Base-by-base conservation (phyloP, 2,329 filamentous ascomycete species). In the Thielaviopsis ethacetica region DNA sequence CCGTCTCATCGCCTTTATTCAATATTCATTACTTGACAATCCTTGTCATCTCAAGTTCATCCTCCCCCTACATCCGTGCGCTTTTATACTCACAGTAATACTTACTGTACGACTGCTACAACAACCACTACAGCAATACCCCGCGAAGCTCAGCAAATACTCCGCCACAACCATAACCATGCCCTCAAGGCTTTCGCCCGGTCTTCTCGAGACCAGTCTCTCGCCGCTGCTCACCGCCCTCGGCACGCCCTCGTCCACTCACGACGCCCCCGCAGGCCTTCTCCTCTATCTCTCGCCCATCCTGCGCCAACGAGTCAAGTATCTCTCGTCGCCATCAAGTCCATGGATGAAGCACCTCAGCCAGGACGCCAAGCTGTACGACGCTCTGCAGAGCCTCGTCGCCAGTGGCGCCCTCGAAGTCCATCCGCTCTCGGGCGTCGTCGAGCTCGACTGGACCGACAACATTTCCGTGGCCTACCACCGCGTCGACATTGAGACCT, bases 371-470 rank as follows among this genome's bases (percentile, higher is more conserved):
- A 76, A 81, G 0, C 75, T 91, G 34, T 75, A 91, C 24, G 85
- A 81, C 67, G 91, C 88, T 73, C 80, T 86, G 65, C 65, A 75
- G 7, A 69, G 76, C 63, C 76, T 77, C 62, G 73, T 76, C 2
- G 72, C 79, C 64, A 76, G 78, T 59, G 80, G 86, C 57, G 72
- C 77, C 53, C 73, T 91, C 34, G 85, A 91, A 68, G 85, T 86
- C n/a, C 88, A 93, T 66, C 88, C 88, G 2, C 81, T 85, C 4
- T 89, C 85, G 2, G 87, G 86, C 58, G 86, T 91, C 69, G 80
- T 91, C 58, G 87, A 91, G 71, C 71, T 91, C 21, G 83, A 87
- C 68, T 81, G 79, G 76, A 78, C 82, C 65, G 76, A 88, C 59
- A 77, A 81, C 7, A 57, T 60, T 41, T 75, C 81, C 61, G 75